phyloP scores from a whole-genome alignment of 805 yeast genomes.

The Clavispora vitiphila region DNA sequence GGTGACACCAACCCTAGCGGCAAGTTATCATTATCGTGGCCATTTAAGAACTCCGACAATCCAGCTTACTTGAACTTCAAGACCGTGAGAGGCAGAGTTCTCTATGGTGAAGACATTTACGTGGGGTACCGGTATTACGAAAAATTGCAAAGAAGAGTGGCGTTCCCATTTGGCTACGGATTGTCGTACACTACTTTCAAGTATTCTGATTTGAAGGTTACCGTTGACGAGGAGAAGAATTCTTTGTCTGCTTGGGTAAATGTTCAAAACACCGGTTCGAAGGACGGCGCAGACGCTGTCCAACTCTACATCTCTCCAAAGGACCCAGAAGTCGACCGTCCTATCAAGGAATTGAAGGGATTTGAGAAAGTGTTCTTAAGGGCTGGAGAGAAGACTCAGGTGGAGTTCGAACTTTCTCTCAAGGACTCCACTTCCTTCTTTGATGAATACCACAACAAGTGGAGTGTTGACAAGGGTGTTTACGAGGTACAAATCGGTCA shows the following conservation, averaged over 20 bases:
- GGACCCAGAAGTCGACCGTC: slow-evolving; percentile 41
- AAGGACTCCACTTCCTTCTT: slow-evolving; percentile 53
- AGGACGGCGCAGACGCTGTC: slow-evolving; percentile 49
- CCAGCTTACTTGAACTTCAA: slow-evolving; percentile 52
- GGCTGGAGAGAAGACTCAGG: slow-evolving; percentile 40
- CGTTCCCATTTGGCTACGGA: slow-evolving; percentile 61
- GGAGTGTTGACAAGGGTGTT: slow-evolving; percentile 49
- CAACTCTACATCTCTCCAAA: slow-evolving; percentile 47
- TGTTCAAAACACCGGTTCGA: slow-evolving; percentile 45
- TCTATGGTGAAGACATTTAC: slow-evolving; percentile 63
- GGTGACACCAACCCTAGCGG: slow-evolving; percentile 62
- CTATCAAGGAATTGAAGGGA: slow-evolving; percentile 57
- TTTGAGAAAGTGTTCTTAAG: slow-evolving; percentile 45
- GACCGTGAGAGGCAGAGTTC: slow-evolving; percentile 47
- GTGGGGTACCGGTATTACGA: slow-evolving; percentile 63
- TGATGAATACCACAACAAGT: slow-evolving; percentile 43
- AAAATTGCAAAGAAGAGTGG: slow-evolving; percentile 40
- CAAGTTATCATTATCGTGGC: slow-evolving; percentile 53
- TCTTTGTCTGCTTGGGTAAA: slow-evolving; percentile 28
- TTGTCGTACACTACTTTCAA: slow-evolving; percentile 54
- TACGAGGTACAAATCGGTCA: slow-evolving; percentile 47
- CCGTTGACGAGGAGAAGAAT: slow-evolving; percentile 18
- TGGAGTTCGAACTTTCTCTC: slow-evolving; percentile 33
- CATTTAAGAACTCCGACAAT: slow-evolving; percentile 46
- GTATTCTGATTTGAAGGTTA: slow-evolving; percentile 32